Evolutionary conservation across 805 yeast genomes (phyloP), one percentile per base, ranked within the genome.

Genomic region (Spathaspora sp.): DNA sequence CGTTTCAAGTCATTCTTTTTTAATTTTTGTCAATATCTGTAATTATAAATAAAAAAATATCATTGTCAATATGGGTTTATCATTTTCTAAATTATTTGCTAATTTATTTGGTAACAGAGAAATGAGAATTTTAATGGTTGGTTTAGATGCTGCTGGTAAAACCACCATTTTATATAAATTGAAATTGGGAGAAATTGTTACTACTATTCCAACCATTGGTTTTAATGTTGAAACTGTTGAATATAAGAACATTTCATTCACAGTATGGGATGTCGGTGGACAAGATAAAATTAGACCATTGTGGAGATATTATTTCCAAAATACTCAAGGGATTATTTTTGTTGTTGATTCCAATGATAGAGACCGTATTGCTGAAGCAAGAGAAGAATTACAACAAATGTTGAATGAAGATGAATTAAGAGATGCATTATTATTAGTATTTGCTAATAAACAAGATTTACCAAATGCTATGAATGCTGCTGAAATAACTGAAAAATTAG

Each of bases 251-350:
- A 89, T 91, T 74, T 87, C 96, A 44, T 91, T 91, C 79, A 90
- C 97, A 55, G 97, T 91, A 59, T 91, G 97, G 98, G 98, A 93
- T 83, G 97, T 92, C 64, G 98, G 98, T 87, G 98, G 98, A 83
- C 98, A 93, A 81, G 97, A 91, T 76, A 92, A 92, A 79, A 93
- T 93, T 69, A 89, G 98, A 79, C 97, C 98, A 54, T 80, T 93
- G 75, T 93, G 98, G 98, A 88, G 97, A 84, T 96, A 93, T 77
- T 93, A 93, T 75, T 93, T 85, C 89, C 97, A 93, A 78, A 93
- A 93, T 83, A 91, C 97, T 56, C 97, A 93, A 77, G 97, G 97
- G 80, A 89, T 93, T 70, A 92, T 93, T 72, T 93, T 92, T 70
- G 98, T 93, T 58, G 97, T 93, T 63, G 98, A 93, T 80, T 89